Evolutionary conservation across 805 yeast genomes (phyloP).

Genomic region (Teunomyces tritomae): DNA sequence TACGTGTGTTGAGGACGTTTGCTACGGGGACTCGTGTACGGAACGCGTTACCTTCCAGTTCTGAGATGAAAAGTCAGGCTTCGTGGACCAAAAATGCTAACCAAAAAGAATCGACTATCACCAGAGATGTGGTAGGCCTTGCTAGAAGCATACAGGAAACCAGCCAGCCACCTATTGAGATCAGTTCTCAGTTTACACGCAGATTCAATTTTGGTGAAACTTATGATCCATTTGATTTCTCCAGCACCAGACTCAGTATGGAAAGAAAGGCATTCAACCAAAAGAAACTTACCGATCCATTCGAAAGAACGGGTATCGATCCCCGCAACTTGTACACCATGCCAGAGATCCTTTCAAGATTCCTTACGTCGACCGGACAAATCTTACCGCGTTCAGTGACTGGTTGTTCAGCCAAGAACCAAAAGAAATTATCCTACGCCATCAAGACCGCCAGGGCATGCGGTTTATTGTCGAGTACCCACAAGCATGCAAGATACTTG

Average conservation of each 20-base stretch:
- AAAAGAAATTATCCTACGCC: conserved; percentile 70
- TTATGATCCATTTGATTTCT: conserved; percentile 43
- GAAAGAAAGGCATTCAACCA: conserved; percentile 37
- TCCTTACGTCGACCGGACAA: conserved; percentile 68
- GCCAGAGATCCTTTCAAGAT: conserved; percentile 67
- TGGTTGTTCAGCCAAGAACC: conserved; percentile 65
- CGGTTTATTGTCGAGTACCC: conserved; percentile 77
- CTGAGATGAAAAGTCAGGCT: conserved; percentile 29
- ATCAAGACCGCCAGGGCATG: conserved; percentile 76
- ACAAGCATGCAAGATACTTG: conserved; percentile 52
- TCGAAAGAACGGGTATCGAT: conserved; percentile 52
- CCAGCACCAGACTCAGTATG: conserved; percentile 41
- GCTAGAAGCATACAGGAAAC: conserved; percentile 30
- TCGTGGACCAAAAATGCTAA: conserved; percentile 24
- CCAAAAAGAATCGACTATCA: conserved; percentile 14
- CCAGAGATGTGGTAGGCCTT: conserved; percentile 33
- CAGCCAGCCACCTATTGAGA: conserved; percentile 33
- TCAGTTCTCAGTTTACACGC: conserved; percentile 25
- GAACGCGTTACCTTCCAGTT: conserved; percentile 24
- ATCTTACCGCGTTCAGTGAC: conserved; percentile 71
- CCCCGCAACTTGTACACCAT: conserved; percentile 71
- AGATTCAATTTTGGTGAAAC: conserved; percentile 50
- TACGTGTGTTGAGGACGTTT: neutral
- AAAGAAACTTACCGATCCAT: conserved; percentile 28
- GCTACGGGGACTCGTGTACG: neutral